Evolutionary conservation across 2,329 filamentous ascomycete species (phyloP), one percentile per base, ranked within the genome.

Genomic region (Fusarium algeriense): DNA sequence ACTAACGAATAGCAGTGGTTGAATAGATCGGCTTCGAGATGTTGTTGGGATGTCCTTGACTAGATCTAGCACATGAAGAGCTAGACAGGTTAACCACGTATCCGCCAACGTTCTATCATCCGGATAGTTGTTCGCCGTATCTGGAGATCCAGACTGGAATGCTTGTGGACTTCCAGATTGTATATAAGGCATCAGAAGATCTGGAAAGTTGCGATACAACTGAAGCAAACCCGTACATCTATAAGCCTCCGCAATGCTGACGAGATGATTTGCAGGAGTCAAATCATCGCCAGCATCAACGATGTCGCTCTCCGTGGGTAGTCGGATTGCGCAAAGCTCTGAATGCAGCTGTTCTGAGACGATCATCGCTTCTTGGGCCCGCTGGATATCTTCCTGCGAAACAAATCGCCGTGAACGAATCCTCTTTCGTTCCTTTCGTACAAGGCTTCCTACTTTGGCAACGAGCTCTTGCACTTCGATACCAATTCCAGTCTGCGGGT

Each of bases 11-110:
- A 85, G 71, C 20, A 85, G 76, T 4, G 83, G 83, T 63, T 85
- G 83, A 7, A 84, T 80, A 23, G 81, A 84, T 46, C 82, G 79
- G 3, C 83, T 83, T 30, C 83, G 81, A 2, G 84, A 85, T 2
- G 80, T 80, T 8, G 82, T 77, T 0, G 84, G 81, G n/a, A 86
- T 77, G 5, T 77, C 77, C 56, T 83, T 80, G 17, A 86, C 77
- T 23, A 81, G 73, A 9, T 80, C 77, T 19, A 86, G 77, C 19
- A 84, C 83, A 60, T 84, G 83, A 44, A 84, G 76, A 15, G 84
- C 83, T 17, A 86, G 79, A 14, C 80, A 79, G 37, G 81, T 83
- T 34, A 85, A 71, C 81, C 82, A 85, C 2, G 82, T 76, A 57
- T 82, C 81, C 6, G 57, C 28, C n/a, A 62, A 34, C 9, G 59